Evolutionary conservation across 1,284 basidiomycete species (phyloP), one percentile per base, ranked within the genome.

Genomic region (Ustilago loliicola): DNA sequence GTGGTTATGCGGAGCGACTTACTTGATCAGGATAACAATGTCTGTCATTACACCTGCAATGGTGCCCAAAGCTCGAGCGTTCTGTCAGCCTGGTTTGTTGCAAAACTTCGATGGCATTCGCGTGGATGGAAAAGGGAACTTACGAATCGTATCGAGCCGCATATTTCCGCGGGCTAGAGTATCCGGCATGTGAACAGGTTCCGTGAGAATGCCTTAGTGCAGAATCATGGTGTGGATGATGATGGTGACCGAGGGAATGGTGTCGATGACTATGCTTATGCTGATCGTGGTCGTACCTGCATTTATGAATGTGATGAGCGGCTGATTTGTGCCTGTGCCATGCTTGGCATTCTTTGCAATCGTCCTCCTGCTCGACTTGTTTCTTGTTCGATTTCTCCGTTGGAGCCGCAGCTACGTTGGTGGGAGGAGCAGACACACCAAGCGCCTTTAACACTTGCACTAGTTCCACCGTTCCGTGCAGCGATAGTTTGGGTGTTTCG

Each of bases 381-480:
- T 48, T 21, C 40, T 61, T 59, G 36, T 21, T 36, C n/a, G 54
- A 54, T 19, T n/a, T 55, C 4, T 13, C 23, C 15, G 30, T 56
- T 5, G 45, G 6, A 45, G 50, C 27, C 17, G 58, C 15, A 51
- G n/a, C n/a, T n/a, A n/a, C n/a, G n/a, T 30, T 15, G 19, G 42
- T 30, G 34, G 36, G 32, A 11, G 17, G 47, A 6, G 27, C 23
- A 40, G 30, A 23, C 0, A 72, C 56, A 6, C 60, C 60, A 13
- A 72, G 64, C 34, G 61, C 70, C n/a, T 72, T 48, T 36, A 72
- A 21, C 19, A 66, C 53, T n/a, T 66, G 60, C 0, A 30, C 50
- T 9, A 72, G 32, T 52, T 72, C 70, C 11, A 63, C 51, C 9
- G 61, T 66, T 3, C 70, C 60, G 8, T 72, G 64, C 13, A 72